Conservation (phyloP, 495 filamentous ascomycete genomes). For the Talaromyces nanjingensis region DNA sequence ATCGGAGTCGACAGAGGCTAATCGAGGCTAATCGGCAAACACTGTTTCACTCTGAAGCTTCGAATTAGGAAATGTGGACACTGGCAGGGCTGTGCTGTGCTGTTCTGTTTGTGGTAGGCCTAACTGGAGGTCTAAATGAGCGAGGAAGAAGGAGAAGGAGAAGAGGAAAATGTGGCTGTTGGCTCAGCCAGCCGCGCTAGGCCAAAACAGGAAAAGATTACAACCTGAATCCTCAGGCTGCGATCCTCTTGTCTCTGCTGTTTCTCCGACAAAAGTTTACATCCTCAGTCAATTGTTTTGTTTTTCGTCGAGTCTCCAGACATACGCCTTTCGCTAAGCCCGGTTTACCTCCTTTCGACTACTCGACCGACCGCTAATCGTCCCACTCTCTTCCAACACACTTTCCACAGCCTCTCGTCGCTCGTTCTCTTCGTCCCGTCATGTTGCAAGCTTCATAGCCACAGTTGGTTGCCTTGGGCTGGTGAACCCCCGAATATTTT, state of each 20-base stretch:
- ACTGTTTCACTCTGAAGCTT: neutral
- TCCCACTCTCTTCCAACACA: neutral
- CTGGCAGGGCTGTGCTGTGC: neutral
- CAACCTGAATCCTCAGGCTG: neutral
- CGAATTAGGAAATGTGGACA: neutral
- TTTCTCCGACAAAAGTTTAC: neutral
- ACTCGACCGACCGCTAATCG: neutral
- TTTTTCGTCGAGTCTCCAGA: neutral
- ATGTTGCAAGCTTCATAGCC: neutral
- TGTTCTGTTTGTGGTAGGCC: neutral
- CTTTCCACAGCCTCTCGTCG: neutral
- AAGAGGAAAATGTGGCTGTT: neutral
- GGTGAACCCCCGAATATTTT: neutral
- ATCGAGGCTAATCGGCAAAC: neutral
- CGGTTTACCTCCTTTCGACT: neutral
- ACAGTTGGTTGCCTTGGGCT: neutral
- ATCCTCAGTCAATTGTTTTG: neutral
- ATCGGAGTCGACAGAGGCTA: neutral
- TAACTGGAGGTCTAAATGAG: no score
- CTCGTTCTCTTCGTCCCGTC: constrained; percentile 2
- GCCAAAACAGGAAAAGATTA: neutral
- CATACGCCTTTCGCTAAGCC: neutral
- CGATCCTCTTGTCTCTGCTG: neutral
- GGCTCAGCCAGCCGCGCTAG: neutral
- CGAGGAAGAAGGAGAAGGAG: no score